Base-by-base conservation (phyloP, 176 grass and related monocot genomes). In the Cenchrus purpureus region DNA sequence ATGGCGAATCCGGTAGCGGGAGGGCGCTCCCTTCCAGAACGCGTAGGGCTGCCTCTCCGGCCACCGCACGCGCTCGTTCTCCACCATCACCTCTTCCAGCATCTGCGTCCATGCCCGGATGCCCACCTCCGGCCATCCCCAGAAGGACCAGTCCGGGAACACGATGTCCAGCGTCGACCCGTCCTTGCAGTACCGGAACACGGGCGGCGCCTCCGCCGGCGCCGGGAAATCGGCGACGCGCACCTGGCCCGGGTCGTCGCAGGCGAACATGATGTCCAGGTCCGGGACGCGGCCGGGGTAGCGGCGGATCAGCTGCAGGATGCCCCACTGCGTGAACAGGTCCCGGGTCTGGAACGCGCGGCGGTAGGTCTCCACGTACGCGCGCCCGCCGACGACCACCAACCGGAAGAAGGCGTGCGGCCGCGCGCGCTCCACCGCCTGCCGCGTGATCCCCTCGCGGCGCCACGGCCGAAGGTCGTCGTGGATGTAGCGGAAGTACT, bases 61-160 rank as follows among this genome's bases (percentile, higher is more conserved):
- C 91, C 88, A 91, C 45, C 60, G 73, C 44, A 86, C 14, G 57
- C 63, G 86, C 65, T 71, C 61, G 50, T 85, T 91, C 43, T 84
- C 91, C 3, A 55, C 37, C 62, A 44, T 50, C 29, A 88, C 75
- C 34, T 86, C 88, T 78, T 86, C 82, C 65, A 82, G 66, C 11
- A 88, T 19, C 44, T 4, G 44, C 67, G 59, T 7, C 88, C 91
- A 94, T 37, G 88, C 67, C 48, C 84, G 81, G 84, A 91, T 88
- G 49, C 88, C 78, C 53, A 88, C 79, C 78, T 94, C 91, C 12
- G 91, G 85, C 85, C 94, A 93, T 0, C 94, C 91, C 94, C 91
- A 97, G 91, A 93, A 96, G 29, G 91, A 93, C 94, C 94, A 96
- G 78, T 96, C 94, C 15, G 94, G 91, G 88, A 96, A 96, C 28